Base-by-base conservation (phyloP, 176 grass and related monocot genomes). In the Thalia dealbata region DNA sequence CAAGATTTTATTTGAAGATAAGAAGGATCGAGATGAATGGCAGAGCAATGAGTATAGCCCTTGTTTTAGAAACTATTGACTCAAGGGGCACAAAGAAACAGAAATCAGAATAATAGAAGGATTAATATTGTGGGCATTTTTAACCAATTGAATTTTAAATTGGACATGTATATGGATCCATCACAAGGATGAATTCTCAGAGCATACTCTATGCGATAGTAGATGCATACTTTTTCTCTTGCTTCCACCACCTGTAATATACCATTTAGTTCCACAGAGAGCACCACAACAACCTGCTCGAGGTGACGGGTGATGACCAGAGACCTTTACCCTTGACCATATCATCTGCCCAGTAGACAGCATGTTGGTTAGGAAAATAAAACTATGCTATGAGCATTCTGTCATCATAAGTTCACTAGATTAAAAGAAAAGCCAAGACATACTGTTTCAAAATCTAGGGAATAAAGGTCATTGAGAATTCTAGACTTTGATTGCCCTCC, bases 201-300 rank as follows among this genome's bases (percentile, higher is more conserved):
- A 79, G 38, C 16, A 50, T 35, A 79, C 6, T 63, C 77, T 60
- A 79, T 28, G 38, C 41, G 23, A 19, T 46, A 71, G 32, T 29
- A 27, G 52, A 71, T 83, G 67, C 87, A 50, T 85, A 99, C 95
- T 79, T 76, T 84, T 93, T 88, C 89, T 97, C 87, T 93, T 99
- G 81, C 95, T 99, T 89, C 95, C 90, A 69, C 95, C 95, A 0
- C 95, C 95, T 35, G 83, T 59, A 61, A 99, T 99, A 81, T 93
- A 99, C 95, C 95, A 99, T 81, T 99, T 99, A 79, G 90, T 86
- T 21, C 95, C 95, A 85, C 85, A 99, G 41, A 99, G 95, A 82
- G 85, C 85, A 43, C 95, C 95, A 25, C 90, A 86, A 74, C 90
- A 99, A 79, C 95, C 90, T 38, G 95, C 87, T 80, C 95, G 81